Base-by-base conservation (phyloP, 1,139 yeast genomes). In the Suhomyces bolitotheri region DNA sequence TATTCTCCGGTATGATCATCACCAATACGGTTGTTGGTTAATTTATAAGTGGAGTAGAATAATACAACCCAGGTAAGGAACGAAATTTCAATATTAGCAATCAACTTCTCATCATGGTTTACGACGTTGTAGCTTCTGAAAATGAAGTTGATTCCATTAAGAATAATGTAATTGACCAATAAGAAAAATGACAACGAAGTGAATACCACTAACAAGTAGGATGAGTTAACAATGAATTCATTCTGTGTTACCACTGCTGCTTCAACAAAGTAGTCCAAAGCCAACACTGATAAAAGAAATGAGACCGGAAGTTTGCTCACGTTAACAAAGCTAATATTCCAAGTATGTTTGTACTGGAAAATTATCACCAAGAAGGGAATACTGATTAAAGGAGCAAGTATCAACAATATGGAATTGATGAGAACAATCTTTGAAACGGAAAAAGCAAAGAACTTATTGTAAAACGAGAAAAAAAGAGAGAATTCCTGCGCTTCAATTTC, bases 81-180 rank as follows among this genome's bases (percentile, higher is more conserved):
- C 14, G 81, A 71, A 9, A 77, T 57, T 56, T 83, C 82, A 21
- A 84, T 51, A n/a, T 83, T 65, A 2, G 77, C 69, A 26, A 83
- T 66, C 41, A 86, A 71, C 55, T 87, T 88, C 50, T 84, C 88
- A 53, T 80, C 94, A 47, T 80, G 84, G 21, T 80, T 76, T 21
- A 58, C 43, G 7, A 84, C 80, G 47, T 74, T 71, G 29, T 73
- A 51, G 40, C 67, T 63, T 33, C 71, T 69, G 41, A 78, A 70
- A 11, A 75, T 45, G 25, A 53, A 47, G 39, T 67, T 69, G 25
- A 66, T 49, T 9, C 64, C 62, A 20, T 82, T 78, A 47, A 85
- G 62, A 16, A 82, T 41, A 3, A 73, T 28, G 50, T 81, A 83
- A 50, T 82, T 82, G 30, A 71, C 40, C 20, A 85, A 54, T 25